A percentile compares a stretch with the other conserved stretches of the same genome.
Conservation (phyloP, 2,329 filamentous ascomycete species). For the Pseudocercospora eumusae region DNA sequence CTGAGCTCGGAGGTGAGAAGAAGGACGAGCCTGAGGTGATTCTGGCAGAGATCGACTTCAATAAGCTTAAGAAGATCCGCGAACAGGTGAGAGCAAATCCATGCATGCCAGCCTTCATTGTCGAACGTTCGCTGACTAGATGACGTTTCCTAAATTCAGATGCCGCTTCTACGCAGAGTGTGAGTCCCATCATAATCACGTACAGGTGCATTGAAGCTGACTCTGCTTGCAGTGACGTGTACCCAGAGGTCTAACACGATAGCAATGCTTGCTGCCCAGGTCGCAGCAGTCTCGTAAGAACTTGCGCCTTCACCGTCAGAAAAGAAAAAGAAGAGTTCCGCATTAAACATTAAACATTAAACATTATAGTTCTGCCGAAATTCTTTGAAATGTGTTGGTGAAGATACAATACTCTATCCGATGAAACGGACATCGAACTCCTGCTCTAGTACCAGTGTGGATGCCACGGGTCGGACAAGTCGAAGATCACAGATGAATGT, state of each 20-base stretch:
- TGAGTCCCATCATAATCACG: background rate
- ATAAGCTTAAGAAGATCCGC: slow-evolving; percentile 42
- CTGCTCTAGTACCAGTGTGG: background rate
- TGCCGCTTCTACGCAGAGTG: slow-evolving; percentile 48
- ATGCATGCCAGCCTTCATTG: background rate
- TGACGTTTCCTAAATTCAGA: background rate
- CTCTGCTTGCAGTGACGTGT: slow-evolving; percentile 34
- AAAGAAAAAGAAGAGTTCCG: background rate
- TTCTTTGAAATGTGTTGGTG: background rate
- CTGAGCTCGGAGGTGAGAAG: slow-evolving; percentile 59
- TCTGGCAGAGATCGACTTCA: slow-evolving; percentile 44
- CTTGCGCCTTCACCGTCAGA: background rate
- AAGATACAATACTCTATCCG: background rate
- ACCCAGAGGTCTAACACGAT: slow-evolving; percentile 33
- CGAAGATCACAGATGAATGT: slow-evolving; percentile 39
- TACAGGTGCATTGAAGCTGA: background rate
- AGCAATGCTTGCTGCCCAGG: background rate
- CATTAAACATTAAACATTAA: background rate
- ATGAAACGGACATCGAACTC: background rate
- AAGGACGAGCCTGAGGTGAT: slow-evolving; percentile 47
- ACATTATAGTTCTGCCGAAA: background rate
- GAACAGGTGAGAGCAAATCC: slow-evolving; percentile 29
- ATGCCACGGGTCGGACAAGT: background rate
- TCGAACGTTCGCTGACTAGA: background rate
- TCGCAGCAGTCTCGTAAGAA: background rate